Evolutionary conservation across 306 rosid species (phyloP).

Genomic region (Bauhinia variegata): DNA sequence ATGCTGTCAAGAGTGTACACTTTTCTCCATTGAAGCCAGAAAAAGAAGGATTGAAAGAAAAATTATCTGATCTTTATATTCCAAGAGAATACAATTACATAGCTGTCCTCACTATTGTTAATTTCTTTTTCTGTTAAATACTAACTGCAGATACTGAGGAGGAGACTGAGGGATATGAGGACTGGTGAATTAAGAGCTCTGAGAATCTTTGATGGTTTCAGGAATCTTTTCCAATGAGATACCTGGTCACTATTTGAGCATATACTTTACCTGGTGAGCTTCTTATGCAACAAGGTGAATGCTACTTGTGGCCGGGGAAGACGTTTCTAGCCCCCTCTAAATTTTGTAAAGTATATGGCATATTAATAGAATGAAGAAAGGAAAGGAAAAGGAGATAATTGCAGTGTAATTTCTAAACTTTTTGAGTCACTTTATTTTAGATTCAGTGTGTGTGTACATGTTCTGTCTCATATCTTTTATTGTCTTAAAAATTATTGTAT

Average conservation of each 20-base stretch:
- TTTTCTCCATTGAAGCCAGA: not conserved
- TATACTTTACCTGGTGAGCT: slow-evolving; percentile 9
- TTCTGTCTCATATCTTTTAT: too few relatives aligned
- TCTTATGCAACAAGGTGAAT: not conserved
- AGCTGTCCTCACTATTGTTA: not conserved
- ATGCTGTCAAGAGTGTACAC: slow-evolving; percentile 5
- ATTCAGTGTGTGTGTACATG: too few relatives aligned
- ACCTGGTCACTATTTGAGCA: too few relatives aligned
- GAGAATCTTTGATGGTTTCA: slow-evolving; percentile 67
- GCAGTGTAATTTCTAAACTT: not conserved
- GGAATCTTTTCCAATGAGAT: slow-evolving; percentile 71
- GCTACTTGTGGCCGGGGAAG: slow-evolving; percentile 5
- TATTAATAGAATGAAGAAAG: not conserved
- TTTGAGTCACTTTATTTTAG: not conserved
- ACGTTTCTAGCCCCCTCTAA: slow-evolving; percentile 1
- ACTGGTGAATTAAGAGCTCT: slow-evolving; percentile 85
- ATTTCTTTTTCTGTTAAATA: not conserved
- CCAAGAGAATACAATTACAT: not conserved
- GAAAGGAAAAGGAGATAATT: not conserved
- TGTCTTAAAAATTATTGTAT: too few relatives aligned
- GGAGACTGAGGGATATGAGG: slow-evolving; percentile 77
- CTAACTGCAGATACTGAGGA: slow-evolving; percentile 72
- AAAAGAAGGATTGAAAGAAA: slow-evolving; percentile 19
- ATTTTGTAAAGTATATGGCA: slow-evolving; percentile 6
- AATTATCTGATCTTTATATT: too few relatives aligned